These are phyloP conservation scores for Solanum virginianum DNA, from an alignment of 257 asterid genomes.

Conservation along the genomic window DNA sequence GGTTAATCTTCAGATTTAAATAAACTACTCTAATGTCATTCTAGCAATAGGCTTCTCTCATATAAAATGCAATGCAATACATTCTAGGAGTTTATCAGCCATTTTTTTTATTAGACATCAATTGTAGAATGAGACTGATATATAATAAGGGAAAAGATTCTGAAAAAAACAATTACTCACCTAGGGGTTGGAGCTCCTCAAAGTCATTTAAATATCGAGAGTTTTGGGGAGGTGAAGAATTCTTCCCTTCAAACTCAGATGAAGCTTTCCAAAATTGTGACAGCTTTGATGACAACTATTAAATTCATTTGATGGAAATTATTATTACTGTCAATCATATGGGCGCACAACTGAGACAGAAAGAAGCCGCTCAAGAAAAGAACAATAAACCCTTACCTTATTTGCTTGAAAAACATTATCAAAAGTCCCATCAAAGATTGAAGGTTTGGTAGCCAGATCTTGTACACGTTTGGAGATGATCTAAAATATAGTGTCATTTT, in stretches of 20 bases:
- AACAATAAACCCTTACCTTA: constrained; percentile 37
- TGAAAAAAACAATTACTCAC: constrained; percentile 18
- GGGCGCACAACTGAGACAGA: constrained; percentile 3
- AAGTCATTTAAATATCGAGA: constrained; percentile 86
- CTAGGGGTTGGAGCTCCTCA: constrained; percentile 95
- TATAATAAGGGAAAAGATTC: background rate
- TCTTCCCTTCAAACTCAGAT: constrained; percentile 40
- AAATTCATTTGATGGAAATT: constrained; percentile 2
- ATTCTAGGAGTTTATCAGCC: background rate
- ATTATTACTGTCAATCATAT: constrained; percentile 5
- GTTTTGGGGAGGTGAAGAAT: constrained; percentile 44
- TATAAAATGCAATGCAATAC: background rate
- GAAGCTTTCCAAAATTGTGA: constrained; percentile 69
- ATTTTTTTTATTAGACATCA: background rate
- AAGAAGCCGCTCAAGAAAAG: background rate
- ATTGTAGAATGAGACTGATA: background rate
- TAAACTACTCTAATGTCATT: background rate
- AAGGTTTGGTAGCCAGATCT: constrained; percentile 56
- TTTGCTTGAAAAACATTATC: constrained; percentile 51
- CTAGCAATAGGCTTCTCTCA: background rate
- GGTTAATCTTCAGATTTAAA: background rate
- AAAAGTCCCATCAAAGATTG: constrained; percentile 63
- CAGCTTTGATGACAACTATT: constrained; percentile 56
- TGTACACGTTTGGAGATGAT: constrained; percentile 60
- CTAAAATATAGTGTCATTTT: constrained; percentile 24